Percentiles rank a stretch among this genome's conserved stretches.
Conservation (phyloP, 1,284 basidiomycete species). For the Ganoderma sp. region DNA sequence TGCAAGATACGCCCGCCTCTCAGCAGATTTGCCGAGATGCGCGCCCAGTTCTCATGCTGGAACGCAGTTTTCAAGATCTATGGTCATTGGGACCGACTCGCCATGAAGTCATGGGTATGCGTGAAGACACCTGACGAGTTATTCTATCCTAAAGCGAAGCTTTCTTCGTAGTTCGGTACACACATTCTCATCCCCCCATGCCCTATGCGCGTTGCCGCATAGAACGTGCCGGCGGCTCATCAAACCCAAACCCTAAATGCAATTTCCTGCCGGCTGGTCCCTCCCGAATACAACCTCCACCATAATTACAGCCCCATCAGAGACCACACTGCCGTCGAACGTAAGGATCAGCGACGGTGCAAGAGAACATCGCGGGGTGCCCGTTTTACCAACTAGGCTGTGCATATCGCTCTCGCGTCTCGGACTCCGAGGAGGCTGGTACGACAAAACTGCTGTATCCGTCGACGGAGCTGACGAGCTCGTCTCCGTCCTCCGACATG, state of each 20-base stretch:
- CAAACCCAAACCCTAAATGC: constrained; percentile 1
- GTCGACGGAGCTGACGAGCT: neutral
- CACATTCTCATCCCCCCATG: neutral
- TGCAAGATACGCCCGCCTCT: neutral
- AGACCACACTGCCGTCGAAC: neutral
- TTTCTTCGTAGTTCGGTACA: neutral
- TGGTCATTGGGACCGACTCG: neutral
- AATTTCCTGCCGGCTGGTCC: neutral
- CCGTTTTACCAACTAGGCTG: neutral
- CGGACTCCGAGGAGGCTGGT: constrained; percentile 6
- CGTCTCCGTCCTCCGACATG: constrained; percentile 1
- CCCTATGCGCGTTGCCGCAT: neutral
- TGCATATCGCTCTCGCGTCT: neutral
- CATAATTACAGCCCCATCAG: neutral
- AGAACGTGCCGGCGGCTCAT: neutral
- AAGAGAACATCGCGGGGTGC: neutral
- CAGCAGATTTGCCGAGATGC: neutral
- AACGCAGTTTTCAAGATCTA: neutral
- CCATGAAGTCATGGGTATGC: neutral
- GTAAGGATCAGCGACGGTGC: neutral
- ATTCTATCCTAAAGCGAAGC: neutral
- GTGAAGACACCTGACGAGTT: constrained; percentile 4
- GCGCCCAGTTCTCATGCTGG: neutral
- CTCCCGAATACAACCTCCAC: neutral
- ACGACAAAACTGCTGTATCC: constrained; percentile 1